These are phyloP conservation scores for Colletotrichum euphorbiae DNA, from an alignment of 2,329 filamentous ascomycete species.

Conservation along the genomic window DNA sequence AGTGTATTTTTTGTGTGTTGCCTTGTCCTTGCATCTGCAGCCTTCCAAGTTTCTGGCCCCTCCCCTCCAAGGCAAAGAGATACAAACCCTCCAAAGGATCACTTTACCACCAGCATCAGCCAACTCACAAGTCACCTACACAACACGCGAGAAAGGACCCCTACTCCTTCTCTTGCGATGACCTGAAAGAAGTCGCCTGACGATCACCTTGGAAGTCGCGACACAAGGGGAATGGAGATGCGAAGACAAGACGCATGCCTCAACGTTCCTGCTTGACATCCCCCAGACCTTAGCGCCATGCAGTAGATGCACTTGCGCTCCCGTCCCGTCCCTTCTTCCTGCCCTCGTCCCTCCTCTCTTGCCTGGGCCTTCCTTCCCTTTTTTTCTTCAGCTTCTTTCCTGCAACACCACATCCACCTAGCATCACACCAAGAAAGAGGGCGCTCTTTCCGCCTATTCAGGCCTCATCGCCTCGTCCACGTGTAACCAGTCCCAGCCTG, in stretches of 20 bases:
- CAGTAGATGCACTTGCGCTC: slow-evolving; percentile 41
- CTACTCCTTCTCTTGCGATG: slow-evolving; percentile 21
- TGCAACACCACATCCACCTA: slow-evolving; percentile 30
- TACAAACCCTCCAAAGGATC: slow-evolving; percentile 5
- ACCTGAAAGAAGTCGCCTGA: slow-evolving; percentile 35
- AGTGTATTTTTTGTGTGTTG: too few species aligned
- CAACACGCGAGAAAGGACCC: slow-evolving; percentile 6
- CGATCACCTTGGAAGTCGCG: slow-evolving; percentile 34
- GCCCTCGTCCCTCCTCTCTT: slow-evolving; percentile 18
- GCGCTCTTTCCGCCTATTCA: slow-evolving; percentile 30
- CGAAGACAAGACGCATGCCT: slow-evolving; percentile 37
- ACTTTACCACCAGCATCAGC: slow-evolving; percentile 34
- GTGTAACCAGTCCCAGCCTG: slow-evolving; percentile 25
- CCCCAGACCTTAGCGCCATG: slow-evolving; percentile 39
- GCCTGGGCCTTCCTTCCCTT: slow-evolving; percentile 31
- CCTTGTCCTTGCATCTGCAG: slow-evolving; percentile 17
- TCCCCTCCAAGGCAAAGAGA: slow-evolving; percentile 3
- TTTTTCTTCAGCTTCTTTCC: slow-evolving; percentile 28
- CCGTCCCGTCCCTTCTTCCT: slow-evolving; percentile 39
- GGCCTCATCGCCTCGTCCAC: slow-evolving; percentile 38
- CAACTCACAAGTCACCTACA: slow-evolving; percentile 10
- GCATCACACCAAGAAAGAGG: slow-evolving; percentile 34
- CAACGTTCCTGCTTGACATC: slow-evolving; percentile 38
- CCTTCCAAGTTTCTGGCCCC: slow-evolving; percentile 24
- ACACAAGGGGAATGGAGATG: slow-evolving; percentile 38